Evolutionary conservation across 2,329 filamentous ascomycete species (phyloP).

Genomic region (Cladorrhinum sp.): DNA sequence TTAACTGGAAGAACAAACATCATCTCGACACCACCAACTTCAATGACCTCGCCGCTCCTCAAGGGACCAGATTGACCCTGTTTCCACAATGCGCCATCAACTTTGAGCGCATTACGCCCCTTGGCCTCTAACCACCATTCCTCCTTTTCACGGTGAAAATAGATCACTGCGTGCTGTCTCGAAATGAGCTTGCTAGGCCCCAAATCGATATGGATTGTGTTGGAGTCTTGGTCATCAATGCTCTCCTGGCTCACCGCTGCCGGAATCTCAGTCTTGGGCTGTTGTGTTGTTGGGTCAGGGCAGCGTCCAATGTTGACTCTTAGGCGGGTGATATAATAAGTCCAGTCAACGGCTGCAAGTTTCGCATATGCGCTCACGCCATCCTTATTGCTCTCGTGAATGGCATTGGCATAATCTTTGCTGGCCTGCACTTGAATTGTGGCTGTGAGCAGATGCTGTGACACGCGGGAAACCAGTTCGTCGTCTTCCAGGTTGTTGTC

Average conservation of each 20-base stretch:
- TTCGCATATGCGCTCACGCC: constrained; percentile 76
- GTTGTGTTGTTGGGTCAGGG: constrained; percentile 44
- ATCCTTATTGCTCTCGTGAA: constrained; percentile 59
- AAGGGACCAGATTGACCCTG: constrained; percentile 64
- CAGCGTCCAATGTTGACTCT: constrained; percentile 72
- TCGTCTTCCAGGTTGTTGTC: constrained; percentile 45
- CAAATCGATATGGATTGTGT: constrained; percentile 77
- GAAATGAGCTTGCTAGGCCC: constrained; percentile 81
- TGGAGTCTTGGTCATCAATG: constrained; percentile 45
- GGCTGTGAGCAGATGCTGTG: constrained; percentile 45
- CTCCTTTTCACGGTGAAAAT: constrained; percentile 64
- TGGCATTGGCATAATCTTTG: constrained; percentile 60
- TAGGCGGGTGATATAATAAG: constrained; percentile 76
- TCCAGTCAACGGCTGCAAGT: constrained; percentile 78
- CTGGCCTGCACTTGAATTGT: constrained; percentile 54
- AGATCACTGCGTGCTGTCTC: constrained; percentile 70
- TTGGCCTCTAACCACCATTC: constrained; percentile 84
- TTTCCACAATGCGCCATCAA: constrained; percentile 72
- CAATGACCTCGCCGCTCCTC: constrained; percentile 83
- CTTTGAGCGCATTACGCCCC: constrained; percentile 84
- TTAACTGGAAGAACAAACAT: constrained; percentile 92
- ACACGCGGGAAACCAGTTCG: constrained; percentile 54
- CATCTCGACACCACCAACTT: constrained; percentile 93
- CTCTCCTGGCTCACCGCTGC: constrained; percentile 39
- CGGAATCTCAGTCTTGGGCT: constrained; percentile 28